Base-by-base conservation (phyloP, 805 yeast species). In the Ogataea zsoltii region DNA sequence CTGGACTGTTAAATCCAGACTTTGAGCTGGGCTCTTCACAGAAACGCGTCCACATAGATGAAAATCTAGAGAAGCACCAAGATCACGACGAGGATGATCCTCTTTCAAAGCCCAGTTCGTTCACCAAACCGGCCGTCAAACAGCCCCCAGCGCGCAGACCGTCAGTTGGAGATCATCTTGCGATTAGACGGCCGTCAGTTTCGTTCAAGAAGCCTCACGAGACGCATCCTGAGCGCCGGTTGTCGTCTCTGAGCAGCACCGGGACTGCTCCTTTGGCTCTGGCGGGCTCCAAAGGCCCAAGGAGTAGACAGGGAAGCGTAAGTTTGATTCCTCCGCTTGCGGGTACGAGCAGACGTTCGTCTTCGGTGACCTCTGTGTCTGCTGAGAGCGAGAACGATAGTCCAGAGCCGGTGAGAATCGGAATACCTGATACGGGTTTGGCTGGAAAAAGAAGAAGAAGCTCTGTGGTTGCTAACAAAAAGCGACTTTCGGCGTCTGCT, bases 371-470 rank as follows among this genome's bases (percentile, higher is more conserved):
- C 3, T 34, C 50, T 6, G 19, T 23, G 14, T 23, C 25, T 33
- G 26, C 15, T 15, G 49, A 44, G 17, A 33, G 30, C 37, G 54
- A 45, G 29, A 28, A n/a, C 18, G 46, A 44, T 5, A 44, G 39
- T 16, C 14, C 30, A 7, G 35, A 37, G 7, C 51, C 54, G 9
- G 37, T 32, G 17, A 40, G 36, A 16, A 51, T 48, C 26, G 48
- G 54, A 13, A 46, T 51, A 12, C 51, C 57, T 7, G 41, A 38
- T 17, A 41, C 45, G 10, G 21, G 38, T 6, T 31, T 26, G 12
- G 34, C 38, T 13, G 35, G 39, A n/a, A 48, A 39, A 14, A 53
- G 42, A 32, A 46, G 65, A 39, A 71, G 70, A 46, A 67, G 77
- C 41, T 60, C 69, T 18, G 58, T 59, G 1, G 46, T 36, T 23